Evolutionary conservation across 1,284 basidiomycete species (phyloP), one percentile per base, ranked within the genome.

Genomic region (Puccinia hordei): DNA sequence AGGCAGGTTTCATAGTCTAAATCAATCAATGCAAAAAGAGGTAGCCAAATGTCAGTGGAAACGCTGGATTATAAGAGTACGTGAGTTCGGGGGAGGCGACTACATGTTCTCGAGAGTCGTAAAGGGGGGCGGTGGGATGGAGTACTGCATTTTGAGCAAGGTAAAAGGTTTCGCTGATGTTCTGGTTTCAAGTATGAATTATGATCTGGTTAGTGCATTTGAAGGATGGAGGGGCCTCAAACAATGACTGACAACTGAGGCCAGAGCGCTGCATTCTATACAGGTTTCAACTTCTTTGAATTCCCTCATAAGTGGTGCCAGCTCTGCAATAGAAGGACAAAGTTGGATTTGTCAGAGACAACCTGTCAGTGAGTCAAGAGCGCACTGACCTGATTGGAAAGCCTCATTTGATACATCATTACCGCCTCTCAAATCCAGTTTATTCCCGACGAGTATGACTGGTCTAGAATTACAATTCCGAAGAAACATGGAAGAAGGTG

Each of bases 251-350:
- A 80, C 79, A 22, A 80, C 59, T 73, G 63, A 74, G 38, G 84
- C 88, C 84, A 92, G 91, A 0, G 95, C 95, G 13, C 94, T 96
- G 85, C 95, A 97, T 87, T 98, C 96, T 46, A 99, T 93, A 84
- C 95, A 98, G 35, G 96, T 98, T 86, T 99, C 95, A 73, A 98
- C 94, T 89, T 96, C 94, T 89, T 98, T 98, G 90, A 95, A 97
- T 86, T 97, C 94, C 83, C 92, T 91, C 95, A 97, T 97, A 82
- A 98, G 93, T 44, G 95, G 95, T 80, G 92, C 87, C 82, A 97
- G 94, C 86, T 98, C 83, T 83, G 81, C 24, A 49, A 24, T n/a
- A n/a, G n/a, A 41, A 33, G 9, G n/a, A 49, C 9, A 46, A 55
- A 49, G 17, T 55, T 41, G n/a, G 38, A 38, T 15, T 38, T 38